Evolutionary conservation across 78 protist species (phyloP).

Genomic region (Dictyostelium brefeldianum): DNA sequence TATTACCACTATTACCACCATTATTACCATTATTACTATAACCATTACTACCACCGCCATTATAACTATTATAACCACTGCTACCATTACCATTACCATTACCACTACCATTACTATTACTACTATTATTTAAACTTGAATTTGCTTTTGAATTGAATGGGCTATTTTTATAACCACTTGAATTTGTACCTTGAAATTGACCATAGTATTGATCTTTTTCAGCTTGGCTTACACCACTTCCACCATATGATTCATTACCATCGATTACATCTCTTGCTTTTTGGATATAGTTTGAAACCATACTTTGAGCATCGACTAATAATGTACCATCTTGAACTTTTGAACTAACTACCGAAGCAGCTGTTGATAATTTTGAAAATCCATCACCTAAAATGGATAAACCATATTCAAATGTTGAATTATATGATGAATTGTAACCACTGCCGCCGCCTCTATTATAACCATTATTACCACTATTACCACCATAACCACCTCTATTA

Average conservation of each 20-base stretch:
- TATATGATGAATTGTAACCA: background rate
- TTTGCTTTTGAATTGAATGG: slow-evolving; percentile 40
- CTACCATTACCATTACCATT: background rate
- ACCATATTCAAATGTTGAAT: slow-evolving; percentile 64
- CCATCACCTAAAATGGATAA: slow-evolving; percentile 63
- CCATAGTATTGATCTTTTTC: slow-evolving; percentile 17
- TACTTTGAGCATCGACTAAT: slow-evolving; percentile 24
- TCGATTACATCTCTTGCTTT: slow-evolving; percentile 57
- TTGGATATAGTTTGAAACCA: slow-evolving; percentile 54
- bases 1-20: background rate
- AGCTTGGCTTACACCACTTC: background rate
- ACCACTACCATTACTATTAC: background rate
- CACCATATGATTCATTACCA: slow-evolving; percentile 3
- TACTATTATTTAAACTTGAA: background rate
- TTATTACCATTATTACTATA: background rate
- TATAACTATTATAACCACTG: background rate
- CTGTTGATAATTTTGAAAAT: slow-evolving; percentile 12
- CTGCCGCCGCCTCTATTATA: slow-evolving; percentile 7
- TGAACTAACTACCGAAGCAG: slow-evolving; percentile 49
- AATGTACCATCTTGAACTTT: slow-evolving; percentile 77
- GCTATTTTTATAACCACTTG: slow-evolving; percentile 56
- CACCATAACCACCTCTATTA: slow-evolving; percentile 2
- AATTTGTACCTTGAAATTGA: slow-evolving; percentile 33
- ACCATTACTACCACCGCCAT: background rate
- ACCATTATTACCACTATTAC: background rate